Evolutionary conservation across 129 eudicot species (phyloP).

Genomic region (Pittosporum tobira): DNA sequence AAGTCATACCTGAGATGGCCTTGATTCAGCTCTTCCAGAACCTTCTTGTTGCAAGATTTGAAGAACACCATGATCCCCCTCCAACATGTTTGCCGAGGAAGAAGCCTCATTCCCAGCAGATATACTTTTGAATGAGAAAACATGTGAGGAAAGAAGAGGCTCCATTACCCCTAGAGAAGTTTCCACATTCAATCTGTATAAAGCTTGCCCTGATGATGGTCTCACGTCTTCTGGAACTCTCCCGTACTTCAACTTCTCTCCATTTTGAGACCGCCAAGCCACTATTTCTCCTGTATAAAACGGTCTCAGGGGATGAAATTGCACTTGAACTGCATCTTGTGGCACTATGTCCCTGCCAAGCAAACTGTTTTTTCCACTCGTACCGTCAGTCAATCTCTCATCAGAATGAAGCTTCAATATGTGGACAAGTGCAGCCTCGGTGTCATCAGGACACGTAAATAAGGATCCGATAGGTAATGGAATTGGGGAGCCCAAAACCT

Average conservation of each 20-base stretch:
- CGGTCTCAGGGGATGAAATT: slow-evolving; percentile 92
- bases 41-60: slow-evolving; percentile 38
- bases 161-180: slow-evolving; percentile 57
- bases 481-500: slow-evolving; percentile 63
- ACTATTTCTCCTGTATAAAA: slow-evolving; percentile 91
- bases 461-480: slow-evolving; percentile 66
- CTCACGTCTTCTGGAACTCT: slow-evolving; percentile 82
- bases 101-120: slow-evolving; percentile 44
- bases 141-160: slow-evolving; percentile 74
- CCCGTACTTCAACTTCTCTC: slow-evolving; percentile 92
- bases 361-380: slow-evolving; percentile 35
- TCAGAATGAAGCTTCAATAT: slow-evolving; percentile 62
- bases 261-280: slow-evolving; percentile 91
- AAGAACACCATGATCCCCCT: slow-evolving; percentile 18
- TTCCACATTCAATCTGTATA: slow-evolving; percentile 77
- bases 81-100: slow-evolving; percentile 32
- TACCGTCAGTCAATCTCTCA: slow-evolving; percentile 25
- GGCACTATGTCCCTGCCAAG: slow-evolving; percentile 77
- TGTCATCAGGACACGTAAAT: slow-evolving; percentile 58
- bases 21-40: slow-evolving; percentile 30
- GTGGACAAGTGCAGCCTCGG: slow-evolving; percentile 54
- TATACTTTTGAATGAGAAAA: slow-evolving; percentile 80
- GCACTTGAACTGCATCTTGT: slow-evolving; percentile 90
- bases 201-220: slow-evolving; percentile 95
- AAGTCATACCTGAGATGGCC: slow-evolving; percentile 59